These are phyloP conservation scores for Apiospora malaysiana DNA, from an alignment of 2,329 filamentous ascomycete species.

Conservation along the genomic window DNA sequence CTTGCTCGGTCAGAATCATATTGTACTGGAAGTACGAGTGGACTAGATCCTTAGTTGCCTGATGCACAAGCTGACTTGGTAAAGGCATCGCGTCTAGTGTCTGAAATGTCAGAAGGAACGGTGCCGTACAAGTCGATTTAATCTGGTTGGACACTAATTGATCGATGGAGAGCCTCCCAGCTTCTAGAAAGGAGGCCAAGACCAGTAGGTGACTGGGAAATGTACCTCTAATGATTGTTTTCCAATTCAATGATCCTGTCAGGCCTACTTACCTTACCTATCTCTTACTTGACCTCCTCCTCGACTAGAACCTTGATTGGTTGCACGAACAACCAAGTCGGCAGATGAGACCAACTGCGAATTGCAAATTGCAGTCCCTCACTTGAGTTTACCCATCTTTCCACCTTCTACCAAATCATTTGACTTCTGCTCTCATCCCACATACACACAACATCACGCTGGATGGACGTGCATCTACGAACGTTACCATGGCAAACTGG, in stretches of 20 bases:
- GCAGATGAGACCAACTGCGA: not conserved
- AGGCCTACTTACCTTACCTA: too few species aligned
- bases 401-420: not conserved
- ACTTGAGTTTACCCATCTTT: not conserved
- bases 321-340: not conserved
- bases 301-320: not conserved
- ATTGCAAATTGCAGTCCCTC: too few species aligned
- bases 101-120: too few species aligned
- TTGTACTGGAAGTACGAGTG: too few species aligned
- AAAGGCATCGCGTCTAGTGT: too few species aligned
- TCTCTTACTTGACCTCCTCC: not conserved
- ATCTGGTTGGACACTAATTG: too few species aligned
- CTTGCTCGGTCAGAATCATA: not conserved
- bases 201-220: not conserved
- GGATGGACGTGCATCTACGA: not conserved
- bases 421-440: not conserved
- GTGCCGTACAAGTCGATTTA: too few species aligned
- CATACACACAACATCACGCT: not conserved
- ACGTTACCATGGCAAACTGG: constrained; percentile 9
- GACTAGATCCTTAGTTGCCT: too few species aligned
- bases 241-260: too few species aligned
- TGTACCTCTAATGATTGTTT: not conserved
- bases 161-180: too few species aligned
- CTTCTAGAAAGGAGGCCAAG: too few species aligned
- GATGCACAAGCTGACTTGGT: too few species aligned